Evolutionary conservation across 202 grass and related monocot genomes (phyloP).

Genomic region (Saccharum hybrid): DNA sequence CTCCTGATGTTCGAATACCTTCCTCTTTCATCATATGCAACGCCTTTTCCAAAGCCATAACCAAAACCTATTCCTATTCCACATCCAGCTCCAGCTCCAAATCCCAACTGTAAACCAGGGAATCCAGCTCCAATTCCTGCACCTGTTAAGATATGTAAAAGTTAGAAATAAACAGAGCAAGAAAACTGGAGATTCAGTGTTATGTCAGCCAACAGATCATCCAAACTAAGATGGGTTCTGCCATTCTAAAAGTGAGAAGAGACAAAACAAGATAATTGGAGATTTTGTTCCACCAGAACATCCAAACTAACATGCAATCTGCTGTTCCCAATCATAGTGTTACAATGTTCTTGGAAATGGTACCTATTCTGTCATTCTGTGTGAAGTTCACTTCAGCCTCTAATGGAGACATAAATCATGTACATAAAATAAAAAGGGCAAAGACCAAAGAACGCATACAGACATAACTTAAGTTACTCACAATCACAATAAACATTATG

Average conservation of each 20-base stretch:
- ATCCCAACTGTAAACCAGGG: conserved; percentile 80
- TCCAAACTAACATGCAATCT: background rate
- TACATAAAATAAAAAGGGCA: background rate
- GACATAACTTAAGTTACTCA: background rate
- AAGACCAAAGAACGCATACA: background rate
- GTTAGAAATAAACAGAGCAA: conserved; percentile 23
- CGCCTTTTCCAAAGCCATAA: conserved; percentile 83
- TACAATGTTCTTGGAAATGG: conserved; percentile 12
- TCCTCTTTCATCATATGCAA: conserved; percentile 76
- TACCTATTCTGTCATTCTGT: background rate
- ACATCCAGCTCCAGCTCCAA: conserved; percentile 84
- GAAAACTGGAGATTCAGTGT: background rate
- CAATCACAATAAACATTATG: background rate
- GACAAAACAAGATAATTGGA: conserved; percentile 8
- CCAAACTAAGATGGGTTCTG: conserved; percentile 1
- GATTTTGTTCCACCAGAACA: background rate
- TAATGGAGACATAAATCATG: background rate
- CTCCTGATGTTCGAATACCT: conserved; percentile 85
- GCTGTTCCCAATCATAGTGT: background rate
- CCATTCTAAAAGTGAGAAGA: conserved; percentile 18
- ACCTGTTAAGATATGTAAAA: conserved; percentile 56
- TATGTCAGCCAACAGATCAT: conserved; percentile 5
- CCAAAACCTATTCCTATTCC: conserved; percentile 92
- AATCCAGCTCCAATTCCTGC: conserved; percentile 84
- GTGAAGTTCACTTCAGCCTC: background rate